phyloP scores from a whole-genome alignment of 257 asterid species.

The Petunia axillaris region DNA sequence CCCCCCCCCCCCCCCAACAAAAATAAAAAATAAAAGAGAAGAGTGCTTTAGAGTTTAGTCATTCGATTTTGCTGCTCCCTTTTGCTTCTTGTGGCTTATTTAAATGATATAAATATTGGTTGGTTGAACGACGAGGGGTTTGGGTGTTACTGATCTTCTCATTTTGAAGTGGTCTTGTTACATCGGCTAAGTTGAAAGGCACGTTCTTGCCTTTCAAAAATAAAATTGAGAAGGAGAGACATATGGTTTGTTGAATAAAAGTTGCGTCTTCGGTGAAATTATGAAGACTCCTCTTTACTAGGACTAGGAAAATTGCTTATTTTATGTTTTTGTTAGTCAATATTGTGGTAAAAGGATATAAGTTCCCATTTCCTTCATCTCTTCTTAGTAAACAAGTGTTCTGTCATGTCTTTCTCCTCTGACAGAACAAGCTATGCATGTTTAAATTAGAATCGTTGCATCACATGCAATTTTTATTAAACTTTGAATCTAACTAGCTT shows the following conservation, averaged over 20 bases:
- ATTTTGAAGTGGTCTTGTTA: background rate
- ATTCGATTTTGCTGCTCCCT: background rate
- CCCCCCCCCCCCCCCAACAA: no score
- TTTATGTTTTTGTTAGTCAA: background rate
- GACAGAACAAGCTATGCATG: background rate
- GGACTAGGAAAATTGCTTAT: background rate
- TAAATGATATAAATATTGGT: background rate
- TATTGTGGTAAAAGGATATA: background rate
- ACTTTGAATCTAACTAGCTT: background rate
- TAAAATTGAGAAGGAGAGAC: background rate
- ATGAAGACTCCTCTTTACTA: background rate
- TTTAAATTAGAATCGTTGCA: background rate
- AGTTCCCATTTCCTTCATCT: background rate
- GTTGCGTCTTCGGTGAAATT: background rate
- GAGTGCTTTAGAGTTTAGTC: no score
- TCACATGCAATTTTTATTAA: background rate
- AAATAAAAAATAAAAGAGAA: no score
- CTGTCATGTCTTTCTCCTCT: background rate
- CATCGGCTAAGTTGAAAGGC: background rate
- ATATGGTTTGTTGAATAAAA: background rate
- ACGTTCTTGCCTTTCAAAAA: background rate
- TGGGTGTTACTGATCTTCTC: background rate
- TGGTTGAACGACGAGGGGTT: background rate
- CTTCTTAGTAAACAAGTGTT: background rate
- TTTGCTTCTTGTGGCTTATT: background rate